Percentiles rank a stretch among this genome's conserved stretches.
phyloP scores from a whole-genome alignment of 805 yeast species.

The Wickerhamomyces bisporus region DNA sequence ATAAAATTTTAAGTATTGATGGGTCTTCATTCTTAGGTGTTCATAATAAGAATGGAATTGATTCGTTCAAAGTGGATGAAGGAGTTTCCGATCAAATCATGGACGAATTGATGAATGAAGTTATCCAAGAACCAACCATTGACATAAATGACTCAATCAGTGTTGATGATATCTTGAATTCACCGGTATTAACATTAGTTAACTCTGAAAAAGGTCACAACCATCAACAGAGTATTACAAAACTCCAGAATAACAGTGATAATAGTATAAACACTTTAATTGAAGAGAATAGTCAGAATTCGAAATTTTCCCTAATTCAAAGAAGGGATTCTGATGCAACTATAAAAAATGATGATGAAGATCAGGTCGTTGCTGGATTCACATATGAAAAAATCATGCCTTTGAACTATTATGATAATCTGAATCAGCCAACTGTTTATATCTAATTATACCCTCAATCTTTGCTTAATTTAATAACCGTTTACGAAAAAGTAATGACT shows the following conservation, averaged over 20 bases:
- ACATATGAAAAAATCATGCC: slow-evolving; percentile 20
- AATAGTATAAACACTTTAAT: slow-evolving; percentile 14
- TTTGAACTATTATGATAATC: slow-evolving; percentile 1
- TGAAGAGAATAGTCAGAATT: too few relatives aligned
- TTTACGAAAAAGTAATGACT: too few relatives aligned
- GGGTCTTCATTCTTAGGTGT: slow-evolving; percentile 50
- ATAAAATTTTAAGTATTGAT: slow-evolving; percentile 47
- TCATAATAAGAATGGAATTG: slow-evolving; percentile 33
- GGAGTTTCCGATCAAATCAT: slow-evolving; percentile 17
- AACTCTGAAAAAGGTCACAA: slow-evolving; percentile 10
- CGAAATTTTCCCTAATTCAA: slow-evolving; percentile 3
- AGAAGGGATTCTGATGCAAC: slow-evolving; percentile 18
- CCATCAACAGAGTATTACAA: slow-evolving; percentile 12
- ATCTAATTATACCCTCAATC: background rate
- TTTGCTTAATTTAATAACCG: background rate
- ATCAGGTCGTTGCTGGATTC: slow-evolving; percentile 11
- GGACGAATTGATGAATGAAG: slow-evolving; percentile 16
- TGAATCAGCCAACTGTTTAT: background rate
- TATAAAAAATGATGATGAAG: slow-evolving; percentile 7
- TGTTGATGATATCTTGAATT: background rate
- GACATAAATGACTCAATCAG: background rate
- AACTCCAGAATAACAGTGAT: slow-evolving; percentile 14
- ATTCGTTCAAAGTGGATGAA: slow-evolving; percentile 17
- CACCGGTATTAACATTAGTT: slow-evolving; percentile 8
- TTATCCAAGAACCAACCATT: slow-evolving; percentile 5